phyloP scores from a whole-genome alignment of 257 asterid genomes.

The Gentiana dahurica region DNA sequence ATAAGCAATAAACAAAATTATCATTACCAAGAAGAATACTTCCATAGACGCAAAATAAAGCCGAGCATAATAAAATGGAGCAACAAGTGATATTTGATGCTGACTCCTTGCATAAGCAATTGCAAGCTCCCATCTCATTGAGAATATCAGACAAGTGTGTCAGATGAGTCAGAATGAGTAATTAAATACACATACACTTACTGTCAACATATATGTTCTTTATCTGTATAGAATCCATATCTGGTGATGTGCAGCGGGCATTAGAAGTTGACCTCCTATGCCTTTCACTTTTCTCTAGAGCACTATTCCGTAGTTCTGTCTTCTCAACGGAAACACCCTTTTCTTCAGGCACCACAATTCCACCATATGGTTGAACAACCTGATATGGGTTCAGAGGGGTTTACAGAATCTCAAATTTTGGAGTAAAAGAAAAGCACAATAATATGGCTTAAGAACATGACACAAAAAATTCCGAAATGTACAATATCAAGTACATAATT shows the following conservation, averaged over 20 bases:
- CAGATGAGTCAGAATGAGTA: too few species aligned
- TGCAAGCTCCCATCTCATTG: neutral
- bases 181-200: constrained; percentile 30
- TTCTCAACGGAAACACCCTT: constrained; percentile 43
- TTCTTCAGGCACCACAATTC: constrained; percentile 36
- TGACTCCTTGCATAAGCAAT: neutral
- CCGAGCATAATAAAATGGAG: neutral
- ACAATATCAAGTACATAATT: neutral
- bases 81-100: neutral
- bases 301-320: constrained; percentile 31
- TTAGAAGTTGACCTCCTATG: constrained; percentile 51
- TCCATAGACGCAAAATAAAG: neutral
- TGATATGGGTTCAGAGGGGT: constrained; percentile 4
- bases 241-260: constrained; percentile 40
- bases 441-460: neutral
- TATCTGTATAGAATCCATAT: constrained; percentile 72
- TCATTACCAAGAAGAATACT: constrained; percentile 8
- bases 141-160: neutral
- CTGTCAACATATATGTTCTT: constrained; percentile 93
- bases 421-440: neutral
- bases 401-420: neutral
- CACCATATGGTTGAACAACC: constrained; percentile 43
- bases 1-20: constrained; percentile 15
- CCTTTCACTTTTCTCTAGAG: constrained; percentile 44
- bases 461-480: neutral